A percentile compares a stretch with the other conserved stretches of the same genome.
These are phyloP conservation scores for Penicillium verrucosum DNA, from an alignment of 2,329 filamentous ascomycete genomes.

Conservation along the genomic window DNA sequence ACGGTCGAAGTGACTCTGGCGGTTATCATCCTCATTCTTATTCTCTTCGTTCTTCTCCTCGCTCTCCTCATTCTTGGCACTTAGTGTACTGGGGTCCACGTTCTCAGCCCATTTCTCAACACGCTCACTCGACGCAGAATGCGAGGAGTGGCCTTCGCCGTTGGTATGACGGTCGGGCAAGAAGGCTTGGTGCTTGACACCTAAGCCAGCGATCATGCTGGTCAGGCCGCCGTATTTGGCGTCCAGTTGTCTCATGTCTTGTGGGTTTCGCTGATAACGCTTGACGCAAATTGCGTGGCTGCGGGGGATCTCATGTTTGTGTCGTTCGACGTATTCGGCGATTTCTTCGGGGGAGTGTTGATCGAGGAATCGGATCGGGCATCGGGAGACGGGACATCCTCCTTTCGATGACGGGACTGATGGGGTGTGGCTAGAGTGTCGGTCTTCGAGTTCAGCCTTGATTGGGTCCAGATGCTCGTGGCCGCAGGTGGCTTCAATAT, in stretches of 20 bases:
- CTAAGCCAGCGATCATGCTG: slow-evolving; percentile 90
- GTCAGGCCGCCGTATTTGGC: slow-evolving; percentile 90
- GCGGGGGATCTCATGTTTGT: slow-evolving; percentile 90
- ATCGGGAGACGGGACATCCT: slow-evolving; percentile 69
- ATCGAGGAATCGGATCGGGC: slow-evolving; percentile 88
- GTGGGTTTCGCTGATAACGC: slow-evolving; percentile 81
- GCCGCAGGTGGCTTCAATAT: slow-evolving; percentile 42
- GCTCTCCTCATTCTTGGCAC: slow-evolving; percentile 31
- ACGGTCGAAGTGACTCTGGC: slow-evolving; percentile 75
- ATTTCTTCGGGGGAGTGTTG: slow-evolving; percentile 92
- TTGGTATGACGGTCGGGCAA: slow-evolving; percentile 54
- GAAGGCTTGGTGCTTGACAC: slow-evolving; percentile 83
- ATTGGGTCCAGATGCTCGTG: slow-evolving; percentile 60
- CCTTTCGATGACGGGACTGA: slow-evolving; percentile 49
- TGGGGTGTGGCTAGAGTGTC: slow-evolving; percentile 41
- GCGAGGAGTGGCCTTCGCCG: slow-evolving; percentile 27
- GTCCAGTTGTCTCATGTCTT: slow-evolving; percentile 82
- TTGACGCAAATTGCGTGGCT: slow-evolving; percentile 92
- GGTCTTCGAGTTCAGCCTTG: slow-evolving; percentile 48
- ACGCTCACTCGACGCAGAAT: slow-evolving; percentile 60
- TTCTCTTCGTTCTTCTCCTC: slow-evolving; percentile 37
- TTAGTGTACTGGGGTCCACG: slow-evolving; percentile 56
- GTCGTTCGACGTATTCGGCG: slow-evolving; percentile 86
- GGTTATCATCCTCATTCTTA: slow-evolving; percentile 53
- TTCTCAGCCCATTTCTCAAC: slow-evolving; percentile 84